Conservation (phyloP, 805 yeast genomes). For the Metschnikowia orientalis region DNA sequence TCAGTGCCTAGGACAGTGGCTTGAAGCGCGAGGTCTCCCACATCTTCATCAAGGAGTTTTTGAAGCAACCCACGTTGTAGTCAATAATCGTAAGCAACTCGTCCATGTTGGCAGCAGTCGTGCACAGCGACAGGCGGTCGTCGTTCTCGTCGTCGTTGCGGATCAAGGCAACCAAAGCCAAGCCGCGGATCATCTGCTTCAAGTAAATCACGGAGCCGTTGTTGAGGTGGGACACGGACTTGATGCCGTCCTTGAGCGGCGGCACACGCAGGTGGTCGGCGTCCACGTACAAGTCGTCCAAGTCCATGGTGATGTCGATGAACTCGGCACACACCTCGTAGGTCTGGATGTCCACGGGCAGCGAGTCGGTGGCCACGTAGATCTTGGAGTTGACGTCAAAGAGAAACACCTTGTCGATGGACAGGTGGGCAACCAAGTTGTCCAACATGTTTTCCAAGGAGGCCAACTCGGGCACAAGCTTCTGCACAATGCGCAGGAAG, state of each 20-base stretch:
- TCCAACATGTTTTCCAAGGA: slow-evolving; percentile 85
- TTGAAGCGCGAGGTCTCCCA: slow-evolving; percentile 47
- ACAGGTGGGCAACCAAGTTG: slow-evolving; percentile 79
- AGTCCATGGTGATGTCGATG: slow-evolving; percentile 87
- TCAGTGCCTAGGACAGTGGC: no score
- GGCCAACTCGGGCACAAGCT: slow-evolving; percentile 83
- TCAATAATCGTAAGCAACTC: slow-evolving; percentile 66
- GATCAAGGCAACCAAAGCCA: slow-evolving; percentile 84
- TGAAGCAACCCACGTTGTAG: slow-evolving; percentile 80
- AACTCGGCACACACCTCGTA: slow-evolving; percentile 97
- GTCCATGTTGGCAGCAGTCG: slow-evolving; percentile 25
- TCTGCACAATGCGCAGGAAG: slow-evolving; percentile 87
- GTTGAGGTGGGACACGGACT: slow-evolving; percentile 70
- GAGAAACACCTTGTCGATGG: slow-evolving; percentile 87
- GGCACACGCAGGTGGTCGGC: slow-evolving; percentile 10
- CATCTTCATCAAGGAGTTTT: slow-evolving; percentile 69
- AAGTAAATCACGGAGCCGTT: slow-evolving; percentile 82
- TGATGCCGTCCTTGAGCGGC: slow-evolving; percentile 36
- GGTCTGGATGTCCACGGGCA: slow-evolving; percentile 92
- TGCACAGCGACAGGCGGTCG: no score
- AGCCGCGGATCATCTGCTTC: slow-evolving; percentile 88
- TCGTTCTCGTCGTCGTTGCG: slow-evolving; percentile 50
- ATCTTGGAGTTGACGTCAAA: slow-evolving; percentile 91
- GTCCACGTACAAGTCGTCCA: slow-evolving; percentile 62
- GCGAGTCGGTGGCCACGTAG: slow-evolving; percentile 92